Percentiles rank a stretch among this genome's conserved stretches.
These are phyloP conservation scores for Takashimella koratensis DNA, from an alignment of 1,284 basidiomycete species.

Conservation along the genomic window DNA sequence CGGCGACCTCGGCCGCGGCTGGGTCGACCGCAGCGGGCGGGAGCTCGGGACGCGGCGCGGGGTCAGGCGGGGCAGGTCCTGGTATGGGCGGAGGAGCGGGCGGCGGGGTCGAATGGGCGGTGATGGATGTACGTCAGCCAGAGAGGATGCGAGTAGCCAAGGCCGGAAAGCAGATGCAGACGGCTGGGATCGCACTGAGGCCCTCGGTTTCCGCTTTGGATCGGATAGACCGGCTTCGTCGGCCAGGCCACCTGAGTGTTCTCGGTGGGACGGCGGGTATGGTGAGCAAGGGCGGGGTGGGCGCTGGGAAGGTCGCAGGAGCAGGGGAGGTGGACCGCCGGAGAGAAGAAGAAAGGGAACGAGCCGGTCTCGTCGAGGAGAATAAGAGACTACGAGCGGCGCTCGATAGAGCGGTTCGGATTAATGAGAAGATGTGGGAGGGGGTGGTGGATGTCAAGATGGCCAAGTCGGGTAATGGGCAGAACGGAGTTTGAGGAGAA, in stretches of 20 bases:
- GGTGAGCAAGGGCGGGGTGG: too few relatives aligned
- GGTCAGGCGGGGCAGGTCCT: background rate
- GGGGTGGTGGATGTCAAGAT: constrained; percentile 53
- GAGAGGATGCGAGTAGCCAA: constrained; percentile 44
- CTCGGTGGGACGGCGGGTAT: background rate
- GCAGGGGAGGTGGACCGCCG: background rate
- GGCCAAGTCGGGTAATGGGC: too few relatives aligned
- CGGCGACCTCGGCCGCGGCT: constrained; percentile 41
- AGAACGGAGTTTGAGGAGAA: too few relatives aligned
- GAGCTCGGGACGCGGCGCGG: constrained; percentile 6
- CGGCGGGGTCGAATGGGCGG: constrained; percentile 32
- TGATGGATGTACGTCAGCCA: constrained; percentile 45
- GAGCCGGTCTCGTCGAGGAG: constrained; percentile 68
- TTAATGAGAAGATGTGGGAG: constrained; percentile 89
- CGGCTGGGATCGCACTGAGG: constrained; percentile 28
- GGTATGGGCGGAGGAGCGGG: background rate
- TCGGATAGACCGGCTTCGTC: background rate
- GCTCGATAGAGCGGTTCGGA: constrained; percentile 70
- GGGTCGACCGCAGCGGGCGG: constrained; percentile 41
- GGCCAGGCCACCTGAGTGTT: background rate
- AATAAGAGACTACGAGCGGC: constrained; percentile 62
- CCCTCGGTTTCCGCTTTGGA: background rate
- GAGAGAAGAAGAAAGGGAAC: constrained; percentile 12
- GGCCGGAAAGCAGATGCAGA: constrained; percentile 31
- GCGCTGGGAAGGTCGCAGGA: background rate